Base-by-base conservation (phyloP, 179 eudicot genomes). In the Patellifolia procumbens region DNA sequence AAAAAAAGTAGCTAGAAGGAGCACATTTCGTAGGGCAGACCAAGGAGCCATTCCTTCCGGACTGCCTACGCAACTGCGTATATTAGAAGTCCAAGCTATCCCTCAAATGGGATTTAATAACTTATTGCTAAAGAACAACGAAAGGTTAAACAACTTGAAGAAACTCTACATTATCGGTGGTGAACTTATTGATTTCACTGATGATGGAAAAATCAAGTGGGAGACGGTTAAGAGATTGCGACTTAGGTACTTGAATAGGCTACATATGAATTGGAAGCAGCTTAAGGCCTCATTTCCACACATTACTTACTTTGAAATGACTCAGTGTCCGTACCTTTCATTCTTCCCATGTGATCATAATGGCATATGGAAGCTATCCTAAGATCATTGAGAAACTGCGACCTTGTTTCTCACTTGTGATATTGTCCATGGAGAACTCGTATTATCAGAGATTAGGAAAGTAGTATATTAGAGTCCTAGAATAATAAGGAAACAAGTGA, bases 321-420 rank as follows among this genome's bases (percentile, higher is more conserved):
- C 13, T 31, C 60, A 3, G 8, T 70, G 74, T 32, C 74, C 74
- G 6, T 0, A 29, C 29, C 42, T 70, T 13, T 6, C 37, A 1
- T 51, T 29, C 12, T 70, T 70, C 9, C 74, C 74, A 10, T 49
- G 60, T 31, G 71, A 70, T 9, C 19, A 16, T 0, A 3, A 49
- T 70, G 74, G 74, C 15, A 32, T 70, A 7, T 70, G 74, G 42
- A 60, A 51, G 43, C n/a, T n/a, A n/a, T n/a, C n/a, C n/a, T n/a
- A n/a, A n/a, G n/a, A n/a, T n/a, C n/a, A n/a, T n/a, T n/a, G n/a
- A n/a, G n/a, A n/a, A n/a, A n/a, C n/a, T n/a, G n/a, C n/a, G n/a
- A n/a, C n/a, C n/a, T n/a, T n/a, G n/a, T n/a, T n/a, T n/a, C n/a
- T n/a, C n/a, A n/a, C n/a, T n/a, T n/a, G n/a, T n/a, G n/a, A n/a